phyloP scores from a whole-genome alignment of 306 rosid species.

The Pterocarpus santalinus region DNA sequence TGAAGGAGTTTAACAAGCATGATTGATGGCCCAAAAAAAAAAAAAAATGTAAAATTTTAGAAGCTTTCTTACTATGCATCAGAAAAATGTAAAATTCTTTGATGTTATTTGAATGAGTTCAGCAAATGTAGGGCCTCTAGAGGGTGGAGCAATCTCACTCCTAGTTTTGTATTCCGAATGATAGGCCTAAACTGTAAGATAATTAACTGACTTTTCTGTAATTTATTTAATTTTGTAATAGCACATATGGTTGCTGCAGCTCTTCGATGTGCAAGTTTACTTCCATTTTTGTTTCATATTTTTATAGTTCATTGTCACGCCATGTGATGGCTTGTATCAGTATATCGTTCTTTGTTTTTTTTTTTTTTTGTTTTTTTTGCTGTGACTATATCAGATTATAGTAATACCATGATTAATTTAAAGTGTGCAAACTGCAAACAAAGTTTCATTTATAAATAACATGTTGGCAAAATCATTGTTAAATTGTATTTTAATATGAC shows the following conservation, averaged over 20 bases:
- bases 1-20: constrained; percentile 37
- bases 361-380: not conserved
- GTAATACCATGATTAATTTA: no score
- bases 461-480: no score
- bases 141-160: constrained; percentile 14
- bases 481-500: no score
- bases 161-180: constrained; percentile 51
- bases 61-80: constrained; percentile 30
- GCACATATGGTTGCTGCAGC: not conserved
- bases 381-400: not conserved
- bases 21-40: not conserved
- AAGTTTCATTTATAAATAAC: no score
- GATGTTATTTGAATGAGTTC: not conserved
- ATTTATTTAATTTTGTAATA: constrained; percentile 32
- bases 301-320: not conserved
- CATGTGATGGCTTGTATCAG: not conserved
- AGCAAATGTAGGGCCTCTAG: constrained; percentile 15
- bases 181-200: not conserved
- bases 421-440: no score
- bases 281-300: no score
- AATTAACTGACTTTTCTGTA: not conserved
- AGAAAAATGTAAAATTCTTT: constrained; percentile 26
- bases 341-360: not conserved
- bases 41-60: not conserved
- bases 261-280: no score